Percentiles rank a stretch among this genome's conserved stretches.
Conservation (phyloP, 2,329 filamentous ascomycete genomes). For the Neonectria coccinea region DNA sequence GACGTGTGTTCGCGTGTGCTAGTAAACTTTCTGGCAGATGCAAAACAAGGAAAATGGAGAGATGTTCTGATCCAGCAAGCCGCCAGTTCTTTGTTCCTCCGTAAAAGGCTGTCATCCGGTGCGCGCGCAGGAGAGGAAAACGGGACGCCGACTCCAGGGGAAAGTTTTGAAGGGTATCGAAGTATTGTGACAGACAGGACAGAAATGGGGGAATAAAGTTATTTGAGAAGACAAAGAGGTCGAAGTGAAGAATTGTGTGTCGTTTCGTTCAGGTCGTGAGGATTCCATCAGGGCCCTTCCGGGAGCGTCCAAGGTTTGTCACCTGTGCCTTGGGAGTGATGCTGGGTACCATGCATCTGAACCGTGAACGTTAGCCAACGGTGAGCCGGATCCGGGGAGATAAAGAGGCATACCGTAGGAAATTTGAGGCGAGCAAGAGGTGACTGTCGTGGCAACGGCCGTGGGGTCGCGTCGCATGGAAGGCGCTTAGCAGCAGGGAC, state of each 20-base stretch:
- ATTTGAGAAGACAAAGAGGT: slow-evolving; percentile 20
- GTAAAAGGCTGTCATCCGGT: not conserved
- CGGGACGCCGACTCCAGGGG: slow-evolving; percentile 22
- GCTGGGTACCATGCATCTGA: slow-evolving; percentile 7
- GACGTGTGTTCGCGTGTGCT: not conserved
- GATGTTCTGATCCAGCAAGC: not conserved
- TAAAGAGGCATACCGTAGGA: not conserved
- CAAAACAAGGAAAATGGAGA: not conserved
- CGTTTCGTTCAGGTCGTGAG: slow-evolving; percentile 34
- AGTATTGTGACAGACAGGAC: slow-evolving; percentile 7
- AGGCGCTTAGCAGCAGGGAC: slow-evolving; percentile 51
- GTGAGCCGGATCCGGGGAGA: not conserved
- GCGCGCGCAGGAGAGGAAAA: slow-evolving; percentile 8
- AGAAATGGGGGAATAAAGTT: slow-evolving; percentile 16
- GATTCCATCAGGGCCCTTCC: slow-evolving; percentile 18
- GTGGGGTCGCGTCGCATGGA: slow-evolving; percentile 9
- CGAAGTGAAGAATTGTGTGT: slow-evolving; percentile 14
- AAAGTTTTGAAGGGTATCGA: slow-evolving; percentile 30
- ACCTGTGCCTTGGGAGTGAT: slow-evolving; percentile 8
- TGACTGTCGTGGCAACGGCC: slow-evolving; percentile 21
- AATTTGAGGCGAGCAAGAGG: slow-evolving; percentile 10
- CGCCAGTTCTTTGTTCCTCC: not conserved
- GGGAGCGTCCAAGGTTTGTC: slow-evolving; percentile 6
- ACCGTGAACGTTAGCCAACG: slow-evolving; percentile 2
- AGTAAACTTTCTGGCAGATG: not conserved